Percentiles rank a stretch among this genome's conserved stretches.
Conservation (phyloP, 352 stramenopile genomes). For the Globisporangium rhizosaccharum region DNA sequence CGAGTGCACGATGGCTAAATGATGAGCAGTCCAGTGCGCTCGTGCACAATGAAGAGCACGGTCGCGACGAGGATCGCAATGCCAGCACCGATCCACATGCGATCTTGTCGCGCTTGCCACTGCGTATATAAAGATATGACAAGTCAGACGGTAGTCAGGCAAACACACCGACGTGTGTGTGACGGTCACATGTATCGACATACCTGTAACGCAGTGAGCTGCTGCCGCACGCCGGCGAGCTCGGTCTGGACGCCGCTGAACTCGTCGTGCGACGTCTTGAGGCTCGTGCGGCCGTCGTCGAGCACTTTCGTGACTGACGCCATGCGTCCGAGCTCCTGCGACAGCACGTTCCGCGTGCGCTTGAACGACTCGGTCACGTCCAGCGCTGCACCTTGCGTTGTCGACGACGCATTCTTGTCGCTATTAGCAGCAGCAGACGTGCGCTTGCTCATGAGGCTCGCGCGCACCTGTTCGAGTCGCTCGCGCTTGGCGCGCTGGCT, state of each 20-base stretch:
- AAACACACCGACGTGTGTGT: not conserved
- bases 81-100: constrained; percentile 72
- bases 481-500: constrained; percentile 54
- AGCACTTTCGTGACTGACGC: constrained; percentile 59
- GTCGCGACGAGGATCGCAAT: constrained; percentile 54
- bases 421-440: not conserved
- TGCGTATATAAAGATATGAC: constrained; percentile 13
- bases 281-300: constrained; percentile 52
- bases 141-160: not conserved
- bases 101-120: constrained; percentile 74
- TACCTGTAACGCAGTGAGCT: constrained; percentile 48
- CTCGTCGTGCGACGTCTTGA: constrained; percentile 60
- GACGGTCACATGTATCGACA: too few relatives aligned
- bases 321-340: constrained; percentile 67
- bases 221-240: constrained; percentile 47
- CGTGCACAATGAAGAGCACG: constrained; percentile 69
- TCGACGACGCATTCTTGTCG: constrained; percentile 10
- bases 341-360: constrained; percentile 62
- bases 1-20: constrained; percentile 22
- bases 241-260: constrained; percentile 52
- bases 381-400: constrained; percentile 28
- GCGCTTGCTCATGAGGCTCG: constrained; percentile 34
- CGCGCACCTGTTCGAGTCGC: constrained; percentile 44
- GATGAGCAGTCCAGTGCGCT: constrained; percentile 64
- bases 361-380: constrained; percentile 62